A percentile compares a stretch with the other conserved stretches of the same genome.
Conservation (phyloP, 1,284 basidiomycete genomes). For the Calocybe gambosa region DNA sequence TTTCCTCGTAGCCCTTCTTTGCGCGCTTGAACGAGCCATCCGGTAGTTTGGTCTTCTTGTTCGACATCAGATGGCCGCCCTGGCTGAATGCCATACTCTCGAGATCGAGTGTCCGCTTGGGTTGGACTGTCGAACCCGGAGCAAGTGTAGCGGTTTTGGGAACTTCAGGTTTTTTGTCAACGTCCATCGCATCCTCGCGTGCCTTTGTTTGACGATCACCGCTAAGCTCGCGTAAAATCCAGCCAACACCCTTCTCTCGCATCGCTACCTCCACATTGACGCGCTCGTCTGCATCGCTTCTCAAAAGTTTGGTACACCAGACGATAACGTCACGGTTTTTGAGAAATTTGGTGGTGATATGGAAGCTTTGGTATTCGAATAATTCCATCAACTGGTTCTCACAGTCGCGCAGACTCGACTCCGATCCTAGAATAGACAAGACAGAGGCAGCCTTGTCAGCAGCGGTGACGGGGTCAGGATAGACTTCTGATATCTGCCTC, state of each 20-base stretch:
- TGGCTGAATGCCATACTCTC: constrained; percentile 95
- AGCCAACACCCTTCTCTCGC: constrained; percentile 94
- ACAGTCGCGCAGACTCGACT: constrained; percentile 87
- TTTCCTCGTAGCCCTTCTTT: constrained; percentile 97
- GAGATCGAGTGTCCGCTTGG: constrained; percentile 84
- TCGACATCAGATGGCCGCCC: constrained; percentile 95
- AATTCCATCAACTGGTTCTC: constrained; percentile 98
- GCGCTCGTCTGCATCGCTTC: constrained; percentile 85
- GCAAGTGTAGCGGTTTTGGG: constrained; percentile 87
- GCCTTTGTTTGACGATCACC: constrained; percentile 67
- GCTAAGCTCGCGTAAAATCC: constrained; percentile 87
- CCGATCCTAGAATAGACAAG: constrained; percentile 84
- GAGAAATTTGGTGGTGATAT: constrained; percentile 86
- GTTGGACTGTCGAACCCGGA: constrained; percentile 83
- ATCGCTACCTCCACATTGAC: constrained; percentile 97
- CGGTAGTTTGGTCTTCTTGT: constrained; percentile 97
- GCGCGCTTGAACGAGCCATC: constrained; percentile 97
- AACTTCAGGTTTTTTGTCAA: constrained; percentile 62
- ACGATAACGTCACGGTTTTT: constrained; percentile 96
- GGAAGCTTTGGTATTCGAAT: constrained; percentile 79
- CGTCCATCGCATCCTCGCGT: constrained; percentile 66
- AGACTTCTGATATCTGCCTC: constrained; percentile 85
- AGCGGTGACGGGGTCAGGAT: constrained; percentile 91
- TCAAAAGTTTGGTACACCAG: constrained; percentile 96
- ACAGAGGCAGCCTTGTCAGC: constrained; percentile 88